phyloP scores from a whole-genome alignment of 2,329 filamentous ascomycete genomes.

The Colletotrichum cuscutae region DNA sequence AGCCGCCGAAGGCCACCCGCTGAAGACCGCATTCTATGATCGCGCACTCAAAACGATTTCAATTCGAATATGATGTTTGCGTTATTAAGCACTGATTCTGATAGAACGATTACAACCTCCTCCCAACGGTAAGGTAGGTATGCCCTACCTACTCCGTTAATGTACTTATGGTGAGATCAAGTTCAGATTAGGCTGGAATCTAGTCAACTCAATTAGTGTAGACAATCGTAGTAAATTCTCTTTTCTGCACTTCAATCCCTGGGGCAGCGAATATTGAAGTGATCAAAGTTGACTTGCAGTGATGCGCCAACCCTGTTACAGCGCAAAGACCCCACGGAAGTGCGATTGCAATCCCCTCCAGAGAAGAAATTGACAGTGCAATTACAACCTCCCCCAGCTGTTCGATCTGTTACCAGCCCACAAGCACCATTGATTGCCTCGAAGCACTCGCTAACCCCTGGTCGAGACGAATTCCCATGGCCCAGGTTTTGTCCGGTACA shows the following conservation, averaged over 20 bases:
- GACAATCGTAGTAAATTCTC: too few species aligned
- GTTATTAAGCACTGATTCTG: too few species aligned
- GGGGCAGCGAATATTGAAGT: constrained; percentile 18
- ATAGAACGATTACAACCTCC: too few species aligned
- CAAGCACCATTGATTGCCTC: constrained; percentile 24
- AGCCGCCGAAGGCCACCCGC: too few species aligned
- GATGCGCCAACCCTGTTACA: constrained; percentile 10
- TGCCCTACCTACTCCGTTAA: too few species aligned
- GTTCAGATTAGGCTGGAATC: too few species aligned
- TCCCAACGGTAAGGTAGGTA: neutral
- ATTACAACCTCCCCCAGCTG: neutral
- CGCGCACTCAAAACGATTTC: too few species aligned
- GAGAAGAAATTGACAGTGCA: constrained; percentile 27
- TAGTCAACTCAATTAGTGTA: too few species aligned
- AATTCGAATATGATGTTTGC: too few species aligned
- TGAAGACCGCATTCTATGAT: too few species aligned
- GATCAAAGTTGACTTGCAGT: constrained; percentile 28
- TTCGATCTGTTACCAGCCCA: neutral
- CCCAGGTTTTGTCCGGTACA: constrained; percentile 23
- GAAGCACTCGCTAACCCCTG: constrained; percentile 20
- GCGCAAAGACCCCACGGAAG: constrained; percentile 8
- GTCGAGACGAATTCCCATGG: neutral
- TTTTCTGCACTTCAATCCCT: neutral
- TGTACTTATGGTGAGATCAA: too few species aligned
- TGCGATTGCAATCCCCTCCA: constrained; percentile 15